These are phyloP conservation scores for Lippia alba DNA, from an alignment of 305 asterid species.

Conservation along the genomic window DNA sequence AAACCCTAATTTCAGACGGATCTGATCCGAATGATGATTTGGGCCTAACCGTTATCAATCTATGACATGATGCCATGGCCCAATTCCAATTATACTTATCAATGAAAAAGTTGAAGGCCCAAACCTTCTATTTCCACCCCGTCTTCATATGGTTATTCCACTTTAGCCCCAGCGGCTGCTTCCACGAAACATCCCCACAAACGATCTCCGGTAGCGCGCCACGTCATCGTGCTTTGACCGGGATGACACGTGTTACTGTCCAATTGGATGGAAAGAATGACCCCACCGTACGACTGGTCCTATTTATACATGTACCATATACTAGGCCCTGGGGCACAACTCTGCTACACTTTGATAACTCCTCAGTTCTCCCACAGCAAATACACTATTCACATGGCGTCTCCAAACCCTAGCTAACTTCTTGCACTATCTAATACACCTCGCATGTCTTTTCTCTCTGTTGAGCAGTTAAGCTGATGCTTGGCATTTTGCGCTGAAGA, in stretches of 20 bases:
- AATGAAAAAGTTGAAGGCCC: no score
- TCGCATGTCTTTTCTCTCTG: neutral
- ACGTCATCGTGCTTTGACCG: slow-evolving; percentile 60
- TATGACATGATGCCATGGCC: no score
- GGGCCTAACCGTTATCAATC: no score
- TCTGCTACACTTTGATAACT: slow-evolving; percentile 8
- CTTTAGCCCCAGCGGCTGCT: slow-evolving; percentile 35
- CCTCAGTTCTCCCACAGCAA: neutral
- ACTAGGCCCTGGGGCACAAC: slow-evolving; percentile 39
- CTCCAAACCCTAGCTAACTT: slow-evolving; percentile 44
- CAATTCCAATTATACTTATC: no score
- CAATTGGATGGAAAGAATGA: slow-evolving; percentile 37
- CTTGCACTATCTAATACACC: slow-evolving; percentile 14
- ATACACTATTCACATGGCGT: slow-evolving; percentile 31
- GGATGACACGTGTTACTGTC: slow-evolving; percentile 35
- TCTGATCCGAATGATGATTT: no score
- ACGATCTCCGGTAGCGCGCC: slow-evolving; percentile 50
- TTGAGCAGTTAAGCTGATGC: slow-evolving; percentile 6
- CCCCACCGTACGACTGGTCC: slow-evolving; percentile 57
- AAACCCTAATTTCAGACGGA: no score
- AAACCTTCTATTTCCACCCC: no score
- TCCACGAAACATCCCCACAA: slow-evolving; percentile 51
- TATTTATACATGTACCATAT: slow-evolving; percentile 41
- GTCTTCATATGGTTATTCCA: neutral
- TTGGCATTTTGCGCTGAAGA: slow-evolving; percentile 25